These are phyloP conservation scores for Boeremia exigua DNA, from an alignment of 2,329 filamentous ascomycete genomes.

Conservation along the genomic window DNA sequence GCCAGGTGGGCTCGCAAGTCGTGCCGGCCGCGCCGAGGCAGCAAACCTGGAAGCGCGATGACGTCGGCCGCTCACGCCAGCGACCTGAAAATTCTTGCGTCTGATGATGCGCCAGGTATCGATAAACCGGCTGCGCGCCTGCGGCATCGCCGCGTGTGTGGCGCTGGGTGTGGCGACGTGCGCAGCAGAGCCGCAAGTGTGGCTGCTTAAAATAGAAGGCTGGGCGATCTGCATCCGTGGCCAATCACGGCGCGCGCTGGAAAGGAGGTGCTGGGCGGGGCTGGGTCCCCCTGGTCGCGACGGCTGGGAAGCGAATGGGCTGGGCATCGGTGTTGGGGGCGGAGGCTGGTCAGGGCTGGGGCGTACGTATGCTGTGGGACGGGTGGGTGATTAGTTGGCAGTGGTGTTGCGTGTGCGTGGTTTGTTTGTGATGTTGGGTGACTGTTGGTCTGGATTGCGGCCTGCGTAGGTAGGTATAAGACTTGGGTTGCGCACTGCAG, in stretches of 20 bases:
- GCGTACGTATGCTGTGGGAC: constrained; percentile 15
- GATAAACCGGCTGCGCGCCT: background rate
- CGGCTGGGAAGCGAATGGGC: background rate
- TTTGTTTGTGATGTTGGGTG: background rate
- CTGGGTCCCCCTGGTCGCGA: background rate
- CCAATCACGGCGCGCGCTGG: background rate
- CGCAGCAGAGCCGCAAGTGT: constrained; percentile 14
- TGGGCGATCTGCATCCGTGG: background rate
- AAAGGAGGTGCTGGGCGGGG: background rate
- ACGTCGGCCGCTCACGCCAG: background rate
- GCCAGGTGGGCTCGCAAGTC: too few species aligned
- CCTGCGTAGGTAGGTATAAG: background rate
- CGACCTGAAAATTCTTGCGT: too few species aligned
- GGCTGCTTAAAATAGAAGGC: constrained; percentile 7
- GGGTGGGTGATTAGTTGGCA: background rate
- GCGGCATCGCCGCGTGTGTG: background rate
- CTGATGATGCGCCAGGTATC: background rate
- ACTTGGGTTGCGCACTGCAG: background rate
- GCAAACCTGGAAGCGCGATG: too few species aligned
- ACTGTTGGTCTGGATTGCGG: background rate
- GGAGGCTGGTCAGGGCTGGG: constrained; percentile 15
- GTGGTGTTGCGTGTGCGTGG: background rate
- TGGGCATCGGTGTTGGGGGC: background rate
- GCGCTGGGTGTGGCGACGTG: constrained; percentile 3
- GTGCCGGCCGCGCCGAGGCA: too few species aligned